Evolutionary conservation across 2,329 filamentous ascomycete genomes (phyloP).

Genomic region (Arthrobotrys musiformis): DNA sequence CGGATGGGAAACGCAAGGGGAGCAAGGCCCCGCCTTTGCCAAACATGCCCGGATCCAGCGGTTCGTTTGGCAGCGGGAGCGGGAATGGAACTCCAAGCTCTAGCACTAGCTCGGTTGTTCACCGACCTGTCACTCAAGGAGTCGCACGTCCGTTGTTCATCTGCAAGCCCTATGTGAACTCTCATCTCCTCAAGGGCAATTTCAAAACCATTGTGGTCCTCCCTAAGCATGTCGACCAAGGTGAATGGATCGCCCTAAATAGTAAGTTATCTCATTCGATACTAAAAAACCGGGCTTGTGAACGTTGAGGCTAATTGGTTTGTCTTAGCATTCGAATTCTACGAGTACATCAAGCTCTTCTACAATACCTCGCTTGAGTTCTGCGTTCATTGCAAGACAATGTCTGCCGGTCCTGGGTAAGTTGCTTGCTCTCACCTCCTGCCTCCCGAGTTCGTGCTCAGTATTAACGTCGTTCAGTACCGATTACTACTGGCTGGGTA

Average conservation of each 20-base stretch:
- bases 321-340: constrained; percentile 59
- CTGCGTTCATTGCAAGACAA: constrained; percentile 86
- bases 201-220: constrained; percentile 95
- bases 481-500: constrained; percentile 60
- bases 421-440: constrained; percentile 62
- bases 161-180: constrained; percentile 62
- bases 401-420: constrained; percentile 89
- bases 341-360: constrained; percentile 60
- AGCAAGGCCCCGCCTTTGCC: constrained; percentile 47
- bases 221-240: constrained; percentile 90
- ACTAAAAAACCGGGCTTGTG: not conserved
- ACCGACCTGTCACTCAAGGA: constrained; percentile 61
- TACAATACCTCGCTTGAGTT: constrained; percentile 80
- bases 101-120: constrained; percentile 68
- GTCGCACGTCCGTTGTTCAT: constrained; percentile 67
- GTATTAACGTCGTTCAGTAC: constrained; percentile 49
- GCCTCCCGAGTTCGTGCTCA: not conserved
- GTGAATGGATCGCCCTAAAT: constrained; percentile 96
- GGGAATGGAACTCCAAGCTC: constrained; percentile 62
- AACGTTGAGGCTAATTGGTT: not conserved
- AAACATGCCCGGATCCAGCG: constrained; percentile 47
- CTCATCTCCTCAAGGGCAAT: constrained; percentile 78
- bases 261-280: constrained; percentile 69
- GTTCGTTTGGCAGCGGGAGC: constrained; percentile 23
- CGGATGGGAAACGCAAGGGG: constrained; percentile 42